These are phyloP conservation scores for Elaeis oleifera DNA, from an alignment of 202 grass and related monocot species.

Conservation along the genomic window DNA sequence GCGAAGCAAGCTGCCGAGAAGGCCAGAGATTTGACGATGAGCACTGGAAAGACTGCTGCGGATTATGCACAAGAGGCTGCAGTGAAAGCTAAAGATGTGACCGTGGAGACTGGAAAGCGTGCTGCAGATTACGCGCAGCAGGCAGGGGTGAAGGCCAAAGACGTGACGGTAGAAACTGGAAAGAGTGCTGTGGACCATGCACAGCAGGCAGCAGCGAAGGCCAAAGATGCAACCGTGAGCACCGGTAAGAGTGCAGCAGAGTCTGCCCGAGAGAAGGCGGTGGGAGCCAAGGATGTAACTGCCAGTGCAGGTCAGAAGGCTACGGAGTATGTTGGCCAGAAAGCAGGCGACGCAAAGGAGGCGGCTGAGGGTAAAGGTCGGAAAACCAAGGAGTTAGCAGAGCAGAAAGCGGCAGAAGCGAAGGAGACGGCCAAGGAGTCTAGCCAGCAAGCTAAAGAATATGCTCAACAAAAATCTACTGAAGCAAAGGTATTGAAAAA, in stretches of 20 bases:
- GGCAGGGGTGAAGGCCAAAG: slow-evolving; percentile 38
- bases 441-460: not conserved
- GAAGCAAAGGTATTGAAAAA: not conserved
- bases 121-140: slow-evolving; percentile 28
- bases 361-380: not conserved
- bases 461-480: not conserved
- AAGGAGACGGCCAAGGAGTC: slow-evolving; percentile 8
- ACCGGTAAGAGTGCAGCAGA: not conserved
- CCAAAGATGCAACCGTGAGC: slow-evolving; percentile 12
- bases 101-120: slow-evolving; percentile 1
- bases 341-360: not conserved
- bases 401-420: too few relatives aligned
- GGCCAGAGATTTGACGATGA: slow-evolving; percentile 19
- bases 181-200: slow-evolving; percentile 26
- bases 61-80: slow-evolving; percentile 19
- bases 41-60: slow-evolving; percentile 10
- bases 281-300: not conserved
- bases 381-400: slow-evolving; percentile 8
- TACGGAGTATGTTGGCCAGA: not conserved
- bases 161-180: slow-evolving; percentile 32
- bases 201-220: slow-evolving; percentile 7
- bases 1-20: slow-evolving; percentile 20
- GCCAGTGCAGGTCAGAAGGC: not conserved
- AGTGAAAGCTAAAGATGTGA: slow-evolving; percentile 19
- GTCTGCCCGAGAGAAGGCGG: not conserved